phyloP scores from a whole-genome alignment of 768 basidiomycete species.

The Tricholoma terreum region DNA sequence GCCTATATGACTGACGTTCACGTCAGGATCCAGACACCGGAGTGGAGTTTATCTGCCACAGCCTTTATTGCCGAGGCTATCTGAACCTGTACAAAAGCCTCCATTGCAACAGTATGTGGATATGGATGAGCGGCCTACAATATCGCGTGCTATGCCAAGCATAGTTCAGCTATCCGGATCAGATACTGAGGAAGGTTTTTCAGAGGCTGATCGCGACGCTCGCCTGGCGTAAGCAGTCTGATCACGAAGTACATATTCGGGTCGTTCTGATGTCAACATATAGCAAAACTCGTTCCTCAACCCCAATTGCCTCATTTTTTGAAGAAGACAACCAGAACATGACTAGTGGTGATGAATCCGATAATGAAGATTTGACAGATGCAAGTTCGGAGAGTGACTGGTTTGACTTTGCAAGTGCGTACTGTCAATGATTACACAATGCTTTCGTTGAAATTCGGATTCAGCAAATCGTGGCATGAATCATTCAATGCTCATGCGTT shows the following conservation, averaged over 20 bases:
- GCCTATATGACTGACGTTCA: constrained; percentile 9
- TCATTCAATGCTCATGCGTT: constrained; percentile 38
- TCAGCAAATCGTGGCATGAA: constrained; percentile 13
- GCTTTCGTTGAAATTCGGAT: not conserved
- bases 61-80: constrained; percentile 20
- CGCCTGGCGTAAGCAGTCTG: constrained; percentile 56
- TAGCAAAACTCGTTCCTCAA: constrained; percentile 49
- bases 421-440: not conserved
- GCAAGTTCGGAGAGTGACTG: constrained; percentile 45
- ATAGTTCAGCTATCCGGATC: constrained; percentile 53
- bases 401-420: constrained; percentile 44
- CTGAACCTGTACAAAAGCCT: not conserved
- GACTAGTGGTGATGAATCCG: constrained; percentile 77
- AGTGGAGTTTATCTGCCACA: constrained; percentile 51
- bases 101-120: not conserved
- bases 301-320: constrained; percentile 31
- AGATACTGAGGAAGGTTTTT: constrained; percentile 58
- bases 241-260: not conserved
- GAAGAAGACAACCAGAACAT: constrained; percentile 49
- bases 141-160: constrained; percentile 13
- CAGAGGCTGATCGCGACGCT: constrained; percentile 69
- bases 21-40: constrained; percentile 26
- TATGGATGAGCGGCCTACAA: not conserved
- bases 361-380: constrained; percentile 68
- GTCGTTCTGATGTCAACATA: constrained; percentile 19